Evolutionary conservation across 345 rosid species (phyloP).

Genomic region (Pistacia vera): DNA sequence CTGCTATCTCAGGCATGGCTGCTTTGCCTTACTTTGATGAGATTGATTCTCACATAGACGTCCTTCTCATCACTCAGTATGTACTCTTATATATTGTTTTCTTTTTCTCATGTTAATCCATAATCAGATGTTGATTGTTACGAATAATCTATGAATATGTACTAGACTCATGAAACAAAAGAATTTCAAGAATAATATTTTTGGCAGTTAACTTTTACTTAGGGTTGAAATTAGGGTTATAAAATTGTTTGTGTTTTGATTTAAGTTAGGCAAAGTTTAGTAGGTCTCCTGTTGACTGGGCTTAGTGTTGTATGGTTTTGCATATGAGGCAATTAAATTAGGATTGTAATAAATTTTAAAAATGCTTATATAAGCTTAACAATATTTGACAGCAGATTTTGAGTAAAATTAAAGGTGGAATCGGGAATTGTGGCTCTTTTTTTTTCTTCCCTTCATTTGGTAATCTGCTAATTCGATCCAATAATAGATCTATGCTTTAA

Average conservation of each 20-base stretch:
- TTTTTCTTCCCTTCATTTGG: too few species aligned
- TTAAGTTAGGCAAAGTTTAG: not conserved
- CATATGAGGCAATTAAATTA: not conserved
- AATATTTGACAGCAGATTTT: not conserved
- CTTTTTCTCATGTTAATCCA: not conserved
- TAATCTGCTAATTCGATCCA: too few species aligned
- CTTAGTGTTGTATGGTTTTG: not conserved
- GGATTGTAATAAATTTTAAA: not conserved
- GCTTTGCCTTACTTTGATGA: conserved; percentile 95
- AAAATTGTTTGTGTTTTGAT: not conserved
- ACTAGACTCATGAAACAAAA: not conserved
- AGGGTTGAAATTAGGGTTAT: not conserved
- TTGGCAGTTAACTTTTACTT: not conserved
- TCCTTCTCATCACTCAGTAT: conserved; percentile 91
- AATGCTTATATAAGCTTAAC: not conserved
- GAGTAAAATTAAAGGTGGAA: not conserved
- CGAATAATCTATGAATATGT: not conserved
- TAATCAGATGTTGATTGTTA: not conserved
- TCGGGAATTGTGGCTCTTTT: not conserved
- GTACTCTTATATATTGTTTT: conserved; percentile 13
- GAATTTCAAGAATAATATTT: not conserved
- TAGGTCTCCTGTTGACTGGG: not conserved
- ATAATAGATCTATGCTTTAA: too few species aligned
- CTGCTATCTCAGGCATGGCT: conserved; percentile 88
- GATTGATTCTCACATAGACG: conserved; percentile 90